These are phyloP conservation scores for Candida tammaniensis DNA, from an alignment of 805 yeast genomes.

Conservation along the genomic window DNA sequence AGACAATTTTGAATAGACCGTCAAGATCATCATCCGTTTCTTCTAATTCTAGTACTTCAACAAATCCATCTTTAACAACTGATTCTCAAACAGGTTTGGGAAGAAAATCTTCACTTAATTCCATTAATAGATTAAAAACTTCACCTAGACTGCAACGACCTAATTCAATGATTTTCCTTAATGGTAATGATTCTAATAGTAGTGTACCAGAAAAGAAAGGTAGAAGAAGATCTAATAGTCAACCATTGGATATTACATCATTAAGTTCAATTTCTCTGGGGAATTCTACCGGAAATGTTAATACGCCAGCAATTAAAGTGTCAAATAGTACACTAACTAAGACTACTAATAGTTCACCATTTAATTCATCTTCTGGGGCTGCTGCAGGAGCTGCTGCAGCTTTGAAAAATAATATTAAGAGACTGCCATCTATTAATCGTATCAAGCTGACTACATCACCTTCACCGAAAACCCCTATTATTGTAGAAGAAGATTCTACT, in stretches of 20 bases:
- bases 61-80: too few relatives aligned
- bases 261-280: too few relatives aligned
- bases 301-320: too few relatives aligned
- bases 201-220: background rate
- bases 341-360: slow-evolving; percentile 2
- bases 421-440: slow-evolving; percentile 7
- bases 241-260: slow-evolving; percentile 29
- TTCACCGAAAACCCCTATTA: slow-evolving; percentile 3
- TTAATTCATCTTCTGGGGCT: slow-evolving; percentile 12
- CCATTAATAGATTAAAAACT: slow-evolving; percentile 15
- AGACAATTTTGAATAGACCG: slow-evolving; percentile 10
- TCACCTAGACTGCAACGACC: slow-evolving; percentile 18
- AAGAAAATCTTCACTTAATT: slow-evolving; percentile 17
- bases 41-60: slow-evolving; percentile 15
- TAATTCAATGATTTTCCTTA: slow-evolving; percentile 24
- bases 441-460: slow-evolving; percentile 9
- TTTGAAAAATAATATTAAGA: slow-evolving; percentile 13
- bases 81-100: slow-evolving; percentile 8
- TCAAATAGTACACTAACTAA: too few relatives aligned
- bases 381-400: slow-evolving; percentile 37
- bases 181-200: slow-evolving; percentile 6
- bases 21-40: slow-evolving; percentile 30
- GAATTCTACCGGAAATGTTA: too few relatives aligned
- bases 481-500: slow-evolving; percentile 12
- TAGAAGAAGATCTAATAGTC: slow-evolving; percentile 36